Evolutionary conservation across 805 yeast species (phyloP).

Genomic region (Wickerhamomyces mucosus): DNA sequence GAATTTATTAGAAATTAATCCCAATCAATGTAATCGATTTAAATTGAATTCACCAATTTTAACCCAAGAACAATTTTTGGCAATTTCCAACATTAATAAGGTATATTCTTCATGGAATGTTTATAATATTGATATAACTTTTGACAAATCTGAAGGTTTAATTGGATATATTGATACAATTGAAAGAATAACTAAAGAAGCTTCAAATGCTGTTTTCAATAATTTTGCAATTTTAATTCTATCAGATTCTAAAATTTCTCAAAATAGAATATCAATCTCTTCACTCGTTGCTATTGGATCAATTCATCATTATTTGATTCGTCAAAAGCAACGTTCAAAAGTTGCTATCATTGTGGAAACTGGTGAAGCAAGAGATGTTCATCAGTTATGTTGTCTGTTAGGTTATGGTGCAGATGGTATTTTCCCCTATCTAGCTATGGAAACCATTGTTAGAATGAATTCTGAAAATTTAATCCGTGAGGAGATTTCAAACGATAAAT

Average conservation of each 20-base stretch:
- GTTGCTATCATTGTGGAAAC: constrained; percentile 89
- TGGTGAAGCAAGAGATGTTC: constrained; percentile 96
- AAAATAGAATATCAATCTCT: constrained; percentile 67
- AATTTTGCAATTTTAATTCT: constrained; percentile 67
- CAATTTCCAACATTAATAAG: constrained; percentile 59
- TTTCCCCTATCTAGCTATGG: constrained; percentile 89
- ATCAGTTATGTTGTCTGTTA: constrained; percentile 85
- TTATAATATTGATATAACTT: constrained; percentile 80
- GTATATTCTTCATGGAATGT: constrained; percentile 86
- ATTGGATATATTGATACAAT: constrained; percentile 78
- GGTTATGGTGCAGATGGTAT: constrained; percentile 98
- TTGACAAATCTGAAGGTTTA: constrained; percentile 72
- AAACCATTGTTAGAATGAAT: constrained; percentile 78
- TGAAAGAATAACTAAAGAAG: constrained; percentile 80
- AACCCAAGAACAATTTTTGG: constrained; percentile 60
- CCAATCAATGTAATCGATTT: constrained; percentile 85
- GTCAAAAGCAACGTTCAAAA: constrained; percentile 92
- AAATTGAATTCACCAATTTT: constrained; percentile 77
- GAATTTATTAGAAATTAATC: constrained; percentile 84
- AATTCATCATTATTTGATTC: constrained; percentile 91
- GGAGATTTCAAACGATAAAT: constrained; percentile 45
- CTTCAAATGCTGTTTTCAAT: constrained; percentile 74
- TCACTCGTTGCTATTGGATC: constrained; percentile 93
- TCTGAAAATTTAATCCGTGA: constrained; percentile 62
- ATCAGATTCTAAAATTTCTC: constrained; percentile 56